A percentile compares a stretch with the other conserved stretches of the same genome.
Conservation (phyloP, 2,329 filamentous ascomycete species). For the Trichoderma cornu-damae region DNA sequence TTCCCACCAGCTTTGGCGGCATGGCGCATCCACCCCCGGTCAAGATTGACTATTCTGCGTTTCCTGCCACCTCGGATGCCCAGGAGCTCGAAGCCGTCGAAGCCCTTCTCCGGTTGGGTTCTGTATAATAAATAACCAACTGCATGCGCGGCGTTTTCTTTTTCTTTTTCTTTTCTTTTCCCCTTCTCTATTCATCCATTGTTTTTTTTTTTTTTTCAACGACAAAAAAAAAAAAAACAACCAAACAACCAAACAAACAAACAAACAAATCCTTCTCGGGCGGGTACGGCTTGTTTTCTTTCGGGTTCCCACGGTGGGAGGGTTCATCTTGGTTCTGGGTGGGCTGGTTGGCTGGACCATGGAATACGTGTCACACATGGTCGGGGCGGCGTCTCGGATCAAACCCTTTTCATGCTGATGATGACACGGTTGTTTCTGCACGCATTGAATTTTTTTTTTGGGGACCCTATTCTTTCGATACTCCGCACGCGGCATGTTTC, state of each 20-base stretch:
- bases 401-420: conserved; percentile 29
- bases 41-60: conserved; percentile 48
- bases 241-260: too few species aligned
- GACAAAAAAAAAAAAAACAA: too few species aligned
- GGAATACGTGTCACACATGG: conserved; percentile 31
- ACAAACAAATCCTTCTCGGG: too few species aligned
- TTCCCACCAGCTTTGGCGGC: conserved; percentile 43
- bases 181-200: too few species aligned
- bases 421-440: conserved; percentile 31
- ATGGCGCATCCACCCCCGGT: conserved; percentile 51
- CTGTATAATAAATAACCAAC: conserved; percentile 61
- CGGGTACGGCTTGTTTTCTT: conserved; percentile 14
- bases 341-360: conserved; percentile 30
- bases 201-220: neutral
- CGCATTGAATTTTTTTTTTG: conserved; percentile 19
- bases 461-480: conserved; percentile 17
- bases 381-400: conserved; percentile 32
- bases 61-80: conserved; percentile 53
- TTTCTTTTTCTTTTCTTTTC: neutral
- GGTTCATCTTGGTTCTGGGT: conserved; percentile 22
- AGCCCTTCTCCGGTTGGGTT: conserved; percentile 74
- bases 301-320: conserved; percentile 13
- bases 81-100: conserved; percentile 79
- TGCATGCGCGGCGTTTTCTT: conserved; percentile 52
- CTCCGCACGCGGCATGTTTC: conserved; percentile 16